phyloP scores from a whole-genome alignment of 106 monocot genomes.

The Dioscorea dumetorum region DNA sequence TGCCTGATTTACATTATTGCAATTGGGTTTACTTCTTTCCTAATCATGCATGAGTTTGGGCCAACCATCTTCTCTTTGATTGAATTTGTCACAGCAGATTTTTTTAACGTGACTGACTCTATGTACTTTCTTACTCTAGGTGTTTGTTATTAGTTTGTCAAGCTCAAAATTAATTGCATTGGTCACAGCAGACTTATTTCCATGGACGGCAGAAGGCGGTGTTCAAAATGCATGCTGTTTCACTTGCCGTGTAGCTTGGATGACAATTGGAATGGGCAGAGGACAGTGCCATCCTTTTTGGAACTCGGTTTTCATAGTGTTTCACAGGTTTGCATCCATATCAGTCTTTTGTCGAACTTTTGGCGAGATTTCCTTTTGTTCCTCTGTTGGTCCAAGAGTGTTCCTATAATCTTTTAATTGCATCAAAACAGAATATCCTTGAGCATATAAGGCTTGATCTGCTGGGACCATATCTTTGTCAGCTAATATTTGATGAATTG shows the following conservation, averaged over 20 bases:
- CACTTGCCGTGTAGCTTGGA: slow-evolving; percentile 41
- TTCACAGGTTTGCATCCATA: slow-evolving; percentile 41
- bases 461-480: slow-evolving; percentile 92
- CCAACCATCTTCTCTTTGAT: too few relatives aligned
- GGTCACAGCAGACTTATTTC: too few relatives aligned
- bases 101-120: too few relatives aligned
- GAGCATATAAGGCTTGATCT: slow-evolving; percentile 61
- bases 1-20: too few relatives aligned
- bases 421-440: slow-evolving; percentile 59
- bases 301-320: slow-evolving; percentile 67
- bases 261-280: slow-evolving; percentile 11
- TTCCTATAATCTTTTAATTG: not conserved
- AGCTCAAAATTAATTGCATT: too few relatives aligned
- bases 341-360: not conserved
- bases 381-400: not conserved
- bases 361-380: not conserved
- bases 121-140: too few relatives aligned
- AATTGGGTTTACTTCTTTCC: too few relatives aligned
- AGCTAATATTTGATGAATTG: slow-evolving; percentile 89
- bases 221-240: slow-evolving; percentile 74
- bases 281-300: slow-evolving; percentile 67
- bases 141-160: too few relatives aligned
- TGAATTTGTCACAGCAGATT: too few relatives aligned
- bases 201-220: slow-evolving; percentile 88
- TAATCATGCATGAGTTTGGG: too few relatives aligned